Evolutionary conservation across 177 flowering plant genomes (phyloP), one percentile per base, ranked within the genome.

Genomic region (Telopea speciosissima): DNA sequence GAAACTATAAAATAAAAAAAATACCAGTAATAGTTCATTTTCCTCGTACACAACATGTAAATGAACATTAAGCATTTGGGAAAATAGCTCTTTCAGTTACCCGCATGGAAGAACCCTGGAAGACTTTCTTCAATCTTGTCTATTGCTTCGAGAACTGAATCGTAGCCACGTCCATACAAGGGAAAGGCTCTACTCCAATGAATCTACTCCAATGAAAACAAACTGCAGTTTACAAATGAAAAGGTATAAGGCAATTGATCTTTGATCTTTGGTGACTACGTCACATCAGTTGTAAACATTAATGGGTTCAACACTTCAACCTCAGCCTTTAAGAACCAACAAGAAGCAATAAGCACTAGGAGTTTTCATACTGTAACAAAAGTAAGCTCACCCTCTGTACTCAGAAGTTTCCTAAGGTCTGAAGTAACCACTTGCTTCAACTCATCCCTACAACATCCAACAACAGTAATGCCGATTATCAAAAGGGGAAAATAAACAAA

Each of bases 111-210:
- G 4, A 28, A 2, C 31, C 2, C 31, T 28, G 31, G 31, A 28
- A 28, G 31, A 28, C 31, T 28, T 28, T 28, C 31, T 28, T 28
- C 31, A 2, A 28, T 28, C 31, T 28, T 28, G 0, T 28, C 31
- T 28, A 28, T 28, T 28, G 31, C 8, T n/a, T 59, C n/a, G n/a
- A 92, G 63, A 73, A 90, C 92, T 22, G 81, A 82, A 65, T 70
- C 82, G 79, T 92, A 90, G 81, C 84, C 78, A 62, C 33, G 86
- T 60, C 90, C 96, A 74, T 90, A 94, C 74, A 88, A 65, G 0
- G 98, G 98, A 82, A 91, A 94, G 60, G 93, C 97, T 80, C 87
- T 87, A 74, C 86, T 85, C 98, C 98, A 94, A 73, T 79, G 89
- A 69, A n/a, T 80, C 87, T 87, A 74, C 86, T 85, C 98, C 98